Percentiles rank a stretch among this genome's conserved stretches.
Conservation (phyloP, 306 rosid species). For the Quercus berberidifolia region DNA sequence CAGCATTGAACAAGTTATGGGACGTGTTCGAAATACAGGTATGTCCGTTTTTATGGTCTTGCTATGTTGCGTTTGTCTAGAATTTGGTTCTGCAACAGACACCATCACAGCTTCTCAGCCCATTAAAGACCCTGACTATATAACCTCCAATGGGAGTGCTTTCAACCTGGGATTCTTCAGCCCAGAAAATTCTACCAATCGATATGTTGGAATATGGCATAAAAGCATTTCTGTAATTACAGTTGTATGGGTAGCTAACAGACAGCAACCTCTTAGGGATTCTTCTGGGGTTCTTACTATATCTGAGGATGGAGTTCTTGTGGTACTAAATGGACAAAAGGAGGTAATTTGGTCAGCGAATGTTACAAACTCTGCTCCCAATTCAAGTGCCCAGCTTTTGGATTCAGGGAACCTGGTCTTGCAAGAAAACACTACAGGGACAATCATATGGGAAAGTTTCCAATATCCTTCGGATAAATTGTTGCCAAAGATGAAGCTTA, state of each 20-base stretch:
- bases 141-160: not conserved
- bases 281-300: constrained; percentile 22
- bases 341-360: constrained; percentile 36
- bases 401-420: constrained; percentile 37
- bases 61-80: constrained; percentile 1
- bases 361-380: constrained; percentile 10
- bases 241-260: constrained; percentile 49
- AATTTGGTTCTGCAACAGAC: constrained; percentile 3
- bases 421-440: constrained; percentile 1
- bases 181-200: constrained; percentile 24
- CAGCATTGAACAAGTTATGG: constrained; percentile 16
- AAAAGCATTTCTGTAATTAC: not conserved
- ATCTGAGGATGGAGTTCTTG: constrained; percentile 21
- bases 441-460: constrained; percentile 43
- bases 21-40: not conserved
- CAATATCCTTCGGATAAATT: constrained; percentile 32
- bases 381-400: constrained; percentile 32
- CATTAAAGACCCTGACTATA: no score
- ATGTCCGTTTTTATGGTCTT: not conserved
- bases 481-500: constrained; percentile 26
- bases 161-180: constrained; percentile 47
- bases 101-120: constrained; percentile 1
- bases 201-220: constrained; percentile 45
- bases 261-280: constrained; percentile 31
- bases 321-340: constrained; percentile 25